phyloP scores from a whole-genome alignment of 2,329 filamentous ascomycete species.

The Alternaria rosae region DNA sequence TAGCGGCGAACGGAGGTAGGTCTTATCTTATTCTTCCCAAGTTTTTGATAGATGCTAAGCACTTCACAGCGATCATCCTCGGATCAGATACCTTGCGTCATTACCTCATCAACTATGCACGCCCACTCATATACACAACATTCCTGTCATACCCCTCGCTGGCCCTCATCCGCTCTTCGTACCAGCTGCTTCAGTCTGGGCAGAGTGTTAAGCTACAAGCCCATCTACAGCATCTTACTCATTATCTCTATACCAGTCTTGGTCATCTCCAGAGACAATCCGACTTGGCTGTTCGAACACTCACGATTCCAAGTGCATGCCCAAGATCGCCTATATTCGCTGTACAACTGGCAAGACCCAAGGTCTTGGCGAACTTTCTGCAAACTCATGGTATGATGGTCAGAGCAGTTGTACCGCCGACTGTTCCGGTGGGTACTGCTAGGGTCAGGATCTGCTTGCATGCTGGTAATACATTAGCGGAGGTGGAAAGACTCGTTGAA shows the following conservation, averaged over 20 bases:
- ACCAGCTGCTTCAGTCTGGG: slow-evolving; percentile 33
- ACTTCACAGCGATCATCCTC: slow-evolving; percentile 39
- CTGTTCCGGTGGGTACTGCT: slow-evolving; percentile 51
- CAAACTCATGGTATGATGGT: slow-evolving; percentile 45
- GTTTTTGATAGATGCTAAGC: not conserved
- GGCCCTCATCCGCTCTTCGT: slow-evolving; percentile 50
- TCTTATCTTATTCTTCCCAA: not conserved
- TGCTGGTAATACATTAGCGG: slow-evolving; percentile 49
- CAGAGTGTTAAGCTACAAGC: slow-evolving; percentile 30
- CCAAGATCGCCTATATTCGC: slow-evolving; percentile 45
- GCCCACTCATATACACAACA: slow-evolving; percentile 54
- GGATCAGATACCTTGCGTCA: slow-evolving; percentile 38
- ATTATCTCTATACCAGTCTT: slow-evolving; percentile 30
- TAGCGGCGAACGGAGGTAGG: slow-evolving; percentile 74
- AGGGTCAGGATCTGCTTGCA: slow-evolving; percentile 54
- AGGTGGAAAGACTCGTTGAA: slow-evolving; percentile 45
- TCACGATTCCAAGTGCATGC: slow-evolving; percentile 36
- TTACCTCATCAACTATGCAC: slow-evolving; percentile 50
- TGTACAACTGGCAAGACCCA: slow-evolving; percentile 39
- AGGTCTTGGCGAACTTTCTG: slow-evolving; percentile 35
- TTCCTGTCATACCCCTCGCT: slow-evolving; percentile 53
- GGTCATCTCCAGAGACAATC: slow-evolving; percentile 18
- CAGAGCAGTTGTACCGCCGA: slow-evolving; percentile 50
- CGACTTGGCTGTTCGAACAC: slow-evolving; percentile 8
- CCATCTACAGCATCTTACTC: slow-evolving; percentile 34